A percentile compares a stretch with the other conserved stretches of the same genome.
phyloP scores from a whole-genome alignment of 176 grass and related monocot species.

The Avena insularis region DNA sequence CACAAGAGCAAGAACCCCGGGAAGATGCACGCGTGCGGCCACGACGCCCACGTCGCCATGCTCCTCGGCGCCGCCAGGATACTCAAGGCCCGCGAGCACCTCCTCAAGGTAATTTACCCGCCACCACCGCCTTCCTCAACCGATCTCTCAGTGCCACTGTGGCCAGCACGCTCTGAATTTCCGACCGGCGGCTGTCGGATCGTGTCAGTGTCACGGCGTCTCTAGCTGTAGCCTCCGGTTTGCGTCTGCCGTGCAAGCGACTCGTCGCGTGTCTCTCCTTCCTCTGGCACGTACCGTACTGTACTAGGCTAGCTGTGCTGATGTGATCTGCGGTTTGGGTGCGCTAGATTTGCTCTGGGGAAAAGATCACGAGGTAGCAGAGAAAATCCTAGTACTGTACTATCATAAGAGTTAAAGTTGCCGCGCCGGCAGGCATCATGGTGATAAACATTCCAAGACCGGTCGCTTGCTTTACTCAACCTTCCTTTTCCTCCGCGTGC shows the following conservation, averaged over 20 bases:
- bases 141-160: not conserved
- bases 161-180: not conserved
- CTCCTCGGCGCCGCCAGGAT: constrained; percentile 93
- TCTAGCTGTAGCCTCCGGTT: not conserved
- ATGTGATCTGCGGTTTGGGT: constrained; percentile 9
- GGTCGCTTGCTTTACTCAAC: not conserved
- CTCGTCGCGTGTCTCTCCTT: not conserved
- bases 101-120: constrained; percentile 59
- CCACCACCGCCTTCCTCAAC: not conserved
- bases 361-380: too few species aligned
- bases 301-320: not conserved
- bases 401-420: constrained; percentile 44
- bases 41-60: constrained; percentile 98
- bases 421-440: not conserved
- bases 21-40: constrained; percentile 98
- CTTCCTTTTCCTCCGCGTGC: not conserved
- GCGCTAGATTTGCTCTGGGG: constrained; percentile 13
- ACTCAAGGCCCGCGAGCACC: constrained; percentile 75
- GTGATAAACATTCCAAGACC: not conserved
- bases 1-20: constrained; percentile 87
- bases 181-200: not conserved
- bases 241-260: constrained; percentile 24
- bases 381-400: not conserved
- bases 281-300: too few species aligned
- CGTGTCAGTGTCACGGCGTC: too few species aligned